Base-by-base conservation (phyloP, 371 early-diverging fungal species). In the Mucor ambiguus region DNA sequence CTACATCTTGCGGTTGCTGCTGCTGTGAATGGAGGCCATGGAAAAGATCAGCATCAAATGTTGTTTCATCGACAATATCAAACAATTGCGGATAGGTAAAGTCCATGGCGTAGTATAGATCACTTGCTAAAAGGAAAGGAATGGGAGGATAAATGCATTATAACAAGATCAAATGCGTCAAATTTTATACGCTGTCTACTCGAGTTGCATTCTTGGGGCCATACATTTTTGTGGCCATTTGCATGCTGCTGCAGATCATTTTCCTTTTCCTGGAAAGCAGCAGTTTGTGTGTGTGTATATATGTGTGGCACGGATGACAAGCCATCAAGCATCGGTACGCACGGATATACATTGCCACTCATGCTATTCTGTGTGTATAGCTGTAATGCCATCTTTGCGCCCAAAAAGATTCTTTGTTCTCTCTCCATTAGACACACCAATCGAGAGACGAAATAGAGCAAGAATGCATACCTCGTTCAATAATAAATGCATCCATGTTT, bases 381-480 rank as follows among this genome's bases (percentile, higher is more conserved):
- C n/a, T n/a, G n/a, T n/a, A n/a, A n/a, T 33, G 9, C 10, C 22
- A 46, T 46, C 0, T 24, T 10, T 46, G 7, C 24, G 24, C 30
- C 24, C 48, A 7, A 46, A 1, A 46, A 46, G 10, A 7, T 4
- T 14, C 11, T 38, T 38, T 38, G 18, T 10, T 4, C 38, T 16
- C 14, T 14, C 28, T 3, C 11, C 26, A 29, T 55, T 3, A 29
- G 28, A 16, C 32, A 30, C 14, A 33, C 35, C 52, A 14, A 24
- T 56, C 10, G 16, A 12, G 38, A 58, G 38, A 58, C 38, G 37
- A 20, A 43, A 59, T 44, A 24, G 32, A 58, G 24, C 29, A 70
- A 66, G 62, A 72, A 73, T 79, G 74, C 73, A 78, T 79, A 64
- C 63, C 76, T 79, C 79, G 79, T 79, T 73, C 76, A 73, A 74